phyloP scores from a whole-genome alignment of 2,329 filamentous ascomycete species.

The Monilinia aucupariae region DNA sequence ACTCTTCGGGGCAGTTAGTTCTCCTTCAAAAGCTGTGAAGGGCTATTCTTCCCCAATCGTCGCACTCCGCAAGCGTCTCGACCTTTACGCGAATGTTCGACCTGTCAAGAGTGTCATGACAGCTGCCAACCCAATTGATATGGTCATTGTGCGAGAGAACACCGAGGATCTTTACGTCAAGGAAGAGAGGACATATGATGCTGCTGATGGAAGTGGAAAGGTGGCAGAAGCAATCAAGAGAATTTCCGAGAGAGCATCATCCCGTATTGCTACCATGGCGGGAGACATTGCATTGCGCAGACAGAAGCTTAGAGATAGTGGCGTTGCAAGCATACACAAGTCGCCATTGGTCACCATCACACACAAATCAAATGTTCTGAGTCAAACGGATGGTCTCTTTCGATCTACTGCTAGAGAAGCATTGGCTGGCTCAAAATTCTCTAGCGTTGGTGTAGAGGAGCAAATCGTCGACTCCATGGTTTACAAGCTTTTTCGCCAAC shows the following conservation, averaged over 20 bases:
- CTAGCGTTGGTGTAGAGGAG: conserved; percentile 70
- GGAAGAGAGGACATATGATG: conserved; percentile 79
- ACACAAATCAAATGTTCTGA: conserved; percentile 96
- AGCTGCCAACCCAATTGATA: conserved; percentile 61
- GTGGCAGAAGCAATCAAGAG: conserved; percentile 97
- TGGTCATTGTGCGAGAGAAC: conserved; percentile 98
- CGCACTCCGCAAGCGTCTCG: conserved; percentile 87
- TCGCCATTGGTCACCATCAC: conserved; percentile 85
- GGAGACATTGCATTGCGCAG: conserved; percentile 88
- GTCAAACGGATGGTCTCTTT: conserved; percentile 95
- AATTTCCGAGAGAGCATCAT: conserved; percentile 79
- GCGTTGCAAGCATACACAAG: conserved; percentile 55
- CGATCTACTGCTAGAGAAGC: conserved; percentile 70
- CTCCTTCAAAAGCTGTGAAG: conserved; percentile 80
- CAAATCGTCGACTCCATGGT: conserved; percentile 99
- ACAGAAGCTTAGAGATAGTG: conserved; percentile 67
- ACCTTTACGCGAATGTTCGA: conserved; percentile 95
- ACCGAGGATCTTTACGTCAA: conserved; percentile 93
- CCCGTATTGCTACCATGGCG: conserved; percentile 85
- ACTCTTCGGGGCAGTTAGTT: conserved; percentile 92
- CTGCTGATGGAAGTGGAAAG: conserved; percentile 63
- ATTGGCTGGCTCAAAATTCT: conserved; percentile 61
- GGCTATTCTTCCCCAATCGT: conserved; percentile 90
- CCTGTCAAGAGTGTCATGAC: conserved; percentile 80
- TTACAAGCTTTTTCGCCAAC: conserved; percentile 98